A percentile compares a stretch with the other conserved stretches of the same genome.
Conservation (phyloP, 2,329 filamentous ascomycete species). For the Cladosporium sp. region DNA sequence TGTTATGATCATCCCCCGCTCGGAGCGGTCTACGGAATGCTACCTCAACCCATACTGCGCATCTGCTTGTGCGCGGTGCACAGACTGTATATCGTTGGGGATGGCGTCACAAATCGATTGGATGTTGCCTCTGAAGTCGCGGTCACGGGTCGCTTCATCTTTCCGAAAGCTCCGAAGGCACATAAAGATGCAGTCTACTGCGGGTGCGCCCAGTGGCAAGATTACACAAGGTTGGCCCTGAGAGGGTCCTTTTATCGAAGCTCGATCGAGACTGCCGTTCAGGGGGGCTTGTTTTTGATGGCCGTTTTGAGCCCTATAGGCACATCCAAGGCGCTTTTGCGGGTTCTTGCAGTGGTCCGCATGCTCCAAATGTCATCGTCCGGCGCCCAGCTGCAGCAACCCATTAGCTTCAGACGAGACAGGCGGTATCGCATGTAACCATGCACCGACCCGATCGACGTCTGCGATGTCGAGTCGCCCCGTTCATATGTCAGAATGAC, state of each 20-base stretch:
- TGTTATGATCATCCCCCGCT: constrained; percentile 15
- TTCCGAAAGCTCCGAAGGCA: constrained; percentile 2
- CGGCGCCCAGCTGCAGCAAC: background rate
- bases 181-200: constrained; percentile 1
- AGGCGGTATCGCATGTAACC: background rate
- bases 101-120: constrained; percentile 15
- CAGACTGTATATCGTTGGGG: constrained; percentile 23
- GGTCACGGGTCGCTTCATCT: constrained; percentile 2
- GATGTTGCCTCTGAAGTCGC: constrained; percentile 10
- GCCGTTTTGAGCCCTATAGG: background rate
- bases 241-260: background rate
- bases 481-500: background rate
- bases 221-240: constrained; percentile 4
- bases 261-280: too few species aligned
- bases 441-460: constrained; percentile 4
- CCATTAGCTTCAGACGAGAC: background rate
- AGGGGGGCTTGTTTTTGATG: background rate
- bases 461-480: background rate
- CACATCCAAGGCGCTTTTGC: background rate
- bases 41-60: constrained; percentile 16
- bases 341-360: background rate
- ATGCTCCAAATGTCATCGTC: background rate
- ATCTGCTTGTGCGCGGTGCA: constrained; percentile 17
- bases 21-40: constrained; percentile 24
- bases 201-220: background rate